Conservation (phyloP, 345 rosid genomes). For the Hibiscus syriacus region DNA sequence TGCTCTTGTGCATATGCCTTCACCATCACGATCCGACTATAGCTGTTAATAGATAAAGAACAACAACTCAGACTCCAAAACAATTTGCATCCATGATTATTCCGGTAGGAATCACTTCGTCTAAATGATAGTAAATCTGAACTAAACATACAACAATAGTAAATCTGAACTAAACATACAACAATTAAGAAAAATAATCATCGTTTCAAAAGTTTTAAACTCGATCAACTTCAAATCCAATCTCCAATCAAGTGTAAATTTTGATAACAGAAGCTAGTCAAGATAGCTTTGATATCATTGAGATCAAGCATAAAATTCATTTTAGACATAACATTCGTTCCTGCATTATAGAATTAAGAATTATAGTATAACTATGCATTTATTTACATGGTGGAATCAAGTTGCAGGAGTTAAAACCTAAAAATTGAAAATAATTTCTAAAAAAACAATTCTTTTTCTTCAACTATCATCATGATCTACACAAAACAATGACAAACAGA, state of each 20-base stretch:
- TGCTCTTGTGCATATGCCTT: slow-evolving; percentile 86
- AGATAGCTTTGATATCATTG: not conserved
- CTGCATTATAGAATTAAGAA: not conserved
- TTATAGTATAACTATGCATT: no score
- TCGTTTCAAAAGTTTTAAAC: not conserved
- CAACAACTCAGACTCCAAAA: slow-evolving; percentile 4
- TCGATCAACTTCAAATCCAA: not conserved
- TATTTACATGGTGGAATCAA: not conserved
- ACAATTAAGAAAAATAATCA: not conserved
- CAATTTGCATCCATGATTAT: not conserved
- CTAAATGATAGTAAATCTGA: not conserved
- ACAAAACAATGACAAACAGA: not conserved
- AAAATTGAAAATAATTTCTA: not conserved
- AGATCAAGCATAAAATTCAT: not conserved
- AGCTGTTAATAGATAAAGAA: not conserved
- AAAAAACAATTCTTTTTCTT: not conserved
- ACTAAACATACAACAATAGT: not conserved
- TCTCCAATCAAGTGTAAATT: not conserved
- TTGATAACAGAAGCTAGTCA: not conserved
- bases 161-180: not conserved
- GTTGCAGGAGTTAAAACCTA: not conserved
- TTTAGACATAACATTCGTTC: not conserved
- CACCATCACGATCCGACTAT: slow-evolving; percentile 36
- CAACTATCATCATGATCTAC: not conserved
- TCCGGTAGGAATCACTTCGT: not conserved